Conservation (phyloP, 2,329 filamentous ascomycete genomes). For the Magnaporthiopsis poae region DNA sequence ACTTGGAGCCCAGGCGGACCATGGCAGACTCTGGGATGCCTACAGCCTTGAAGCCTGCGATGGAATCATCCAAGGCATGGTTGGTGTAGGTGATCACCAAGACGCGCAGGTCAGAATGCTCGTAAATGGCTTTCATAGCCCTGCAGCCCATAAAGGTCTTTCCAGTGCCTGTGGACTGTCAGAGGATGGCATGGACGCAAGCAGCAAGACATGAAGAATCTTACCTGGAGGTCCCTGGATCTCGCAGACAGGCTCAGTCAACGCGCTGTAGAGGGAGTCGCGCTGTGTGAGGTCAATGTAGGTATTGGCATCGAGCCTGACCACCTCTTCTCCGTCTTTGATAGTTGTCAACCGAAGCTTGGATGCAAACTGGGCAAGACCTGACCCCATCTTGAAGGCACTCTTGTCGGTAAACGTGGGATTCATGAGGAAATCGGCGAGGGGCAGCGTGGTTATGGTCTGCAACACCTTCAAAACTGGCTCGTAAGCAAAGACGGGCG, state of each 20-base stretch:
- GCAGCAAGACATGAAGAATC: constrained; percentile 6
- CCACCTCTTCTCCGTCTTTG: background rate
- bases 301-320: constrained; percentile 8
- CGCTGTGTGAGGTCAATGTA: constrained; percentile 36
- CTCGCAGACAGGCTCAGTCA: constrained; percentile 44
- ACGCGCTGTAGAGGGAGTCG: constrained; percentile 42
- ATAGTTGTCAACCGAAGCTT: constrained; percentile 5
- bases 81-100: constrained; percentile 61
- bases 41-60: constrained; percentile 52
- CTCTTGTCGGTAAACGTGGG: constrained; percentile 9
- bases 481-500: constrained; percentile 59
- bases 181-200: background rate
- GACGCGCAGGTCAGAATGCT: constrained; percentile 39
- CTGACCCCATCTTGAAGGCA: constrained; percentile 5
- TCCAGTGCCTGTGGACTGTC: constrained; percentile 47
- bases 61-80: constrained; percentile 55
- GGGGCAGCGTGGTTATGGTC: constrained; percentile 42
- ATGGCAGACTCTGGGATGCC: constrained; percentile 42
- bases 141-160: constrained; percentile 66
- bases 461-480: constrained; percentile 54
- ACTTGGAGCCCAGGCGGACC: constrained; percentile 55
- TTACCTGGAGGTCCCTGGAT: constrained; percentile 66
- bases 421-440: constrained; percentile 43
- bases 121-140: constrained; percentile 45
- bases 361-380: background rate